Evolutionary conservation across 306 rosid species (phyloP), one percentile per base, ranked within the genome.

Genomic region (Trichosanthes truncata): DNA sequence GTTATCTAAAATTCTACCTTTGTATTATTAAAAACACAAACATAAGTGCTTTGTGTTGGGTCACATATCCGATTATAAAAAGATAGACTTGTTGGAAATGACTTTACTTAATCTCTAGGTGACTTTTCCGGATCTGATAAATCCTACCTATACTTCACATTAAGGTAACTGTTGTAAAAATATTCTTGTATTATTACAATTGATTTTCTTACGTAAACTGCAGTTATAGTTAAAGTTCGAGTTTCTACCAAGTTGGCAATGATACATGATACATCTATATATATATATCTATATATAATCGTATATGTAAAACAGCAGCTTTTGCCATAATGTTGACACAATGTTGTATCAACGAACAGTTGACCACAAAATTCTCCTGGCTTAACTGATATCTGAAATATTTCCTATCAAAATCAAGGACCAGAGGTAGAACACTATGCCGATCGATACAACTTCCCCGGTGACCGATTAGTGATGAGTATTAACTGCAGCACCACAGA

Each of bases 341-440:
- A 23, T 7, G 21, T 20, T 33, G 45, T 63, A 63, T 17, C 43
- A 33, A 63, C 21, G 5, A 38, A 12, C 17, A 23, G 57, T 43
- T 13, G 77, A 71, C 6, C 56, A 45, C 77, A 46, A 73, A 48
- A 26, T 48, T 48, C 41, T 3, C 4, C 59, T 48, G 40, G 41
- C 78, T 26, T 69, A n/a, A 73, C n/a, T 41, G 49, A 76, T 76
- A 76, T 52, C 75, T 62, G 79, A 74, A 80, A 85, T 83, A 76
- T 78, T 77, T 43, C 80, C 45, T 78, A 74, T 81, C 79, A 76
- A 80, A 80, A 77, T 62, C 80, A 63, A 43, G 78, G 90, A 80
- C 88, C 82, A 79, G 74, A 78, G 55, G 38, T 78, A 84, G 77
- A 82, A 66, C 62, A 63, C 48, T 74, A 78, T 83, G 86, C 68